Conservation (phyloP, 73 alveolate species). For the Vitrella brassicaformis region DNA sequence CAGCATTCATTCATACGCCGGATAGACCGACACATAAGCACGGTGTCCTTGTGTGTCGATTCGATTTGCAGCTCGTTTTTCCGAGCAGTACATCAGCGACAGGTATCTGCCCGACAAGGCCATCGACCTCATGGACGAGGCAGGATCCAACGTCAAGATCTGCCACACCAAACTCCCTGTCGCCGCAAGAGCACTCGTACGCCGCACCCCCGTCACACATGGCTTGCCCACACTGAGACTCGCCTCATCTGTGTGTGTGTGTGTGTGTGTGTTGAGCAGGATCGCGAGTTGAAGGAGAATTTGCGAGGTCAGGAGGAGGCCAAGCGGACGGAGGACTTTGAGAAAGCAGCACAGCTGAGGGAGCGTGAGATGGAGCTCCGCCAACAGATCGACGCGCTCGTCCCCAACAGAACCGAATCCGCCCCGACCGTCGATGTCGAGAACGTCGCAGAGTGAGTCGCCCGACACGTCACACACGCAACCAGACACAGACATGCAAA, state of each 20-base stretch:
- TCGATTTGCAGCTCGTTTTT: neutral
- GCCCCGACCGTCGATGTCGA: no score
- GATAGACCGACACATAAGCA: neutral
- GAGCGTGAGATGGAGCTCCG: no score
- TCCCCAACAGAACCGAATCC: no score
- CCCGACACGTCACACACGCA: no score
- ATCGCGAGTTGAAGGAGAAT: neutral
- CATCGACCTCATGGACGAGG: constrained; percentile 31
- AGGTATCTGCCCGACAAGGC: constrained; percentile 39
- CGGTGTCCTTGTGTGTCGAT: neutral
- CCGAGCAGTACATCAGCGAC: constrained; percentile 1
- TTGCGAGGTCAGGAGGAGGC: neutral
- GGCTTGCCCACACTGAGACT: neutral
- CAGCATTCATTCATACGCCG: neutral
- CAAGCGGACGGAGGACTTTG: constrained; percentile 4
- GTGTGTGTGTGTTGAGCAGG: neutral
- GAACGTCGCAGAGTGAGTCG: no score
- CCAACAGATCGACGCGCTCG: no score
- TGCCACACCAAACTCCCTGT: neutral
- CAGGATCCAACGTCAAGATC: constrained; percentile 25
- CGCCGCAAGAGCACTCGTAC: neutral
- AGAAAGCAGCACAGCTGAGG: constrained; percentile 14
- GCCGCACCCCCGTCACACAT: neutral
- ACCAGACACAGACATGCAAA: neutral
- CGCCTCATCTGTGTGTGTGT: neutral